phyloP scores from a whole-genome alignment of 176 grass and related monocot genomes.

The Sorghum bicolor region DNA sequence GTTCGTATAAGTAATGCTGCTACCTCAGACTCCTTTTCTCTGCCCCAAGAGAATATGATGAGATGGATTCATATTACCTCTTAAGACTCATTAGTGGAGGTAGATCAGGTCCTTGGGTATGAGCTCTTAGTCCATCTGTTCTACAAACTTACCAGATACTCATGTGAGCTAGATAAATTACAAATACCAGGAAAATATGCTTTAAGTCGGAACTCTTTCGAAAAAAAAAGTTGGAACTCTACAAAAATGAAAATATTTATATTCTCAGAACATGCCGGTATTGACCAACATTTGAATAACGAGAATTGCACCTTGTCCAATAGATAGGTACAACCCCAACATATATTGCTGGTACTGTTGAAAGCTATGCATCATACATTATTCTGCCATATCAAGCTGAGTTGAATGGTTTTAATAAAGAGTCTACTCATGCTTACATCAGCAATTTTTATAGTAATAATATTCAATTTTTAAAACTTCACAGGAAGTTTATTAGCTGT shows the following conservation, averaged over 20 bases:
- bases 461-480: neutral
- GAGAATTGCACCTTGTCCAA: neutral
- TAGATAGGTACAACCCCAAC: neutral
- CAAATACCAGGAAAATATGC: neutral
- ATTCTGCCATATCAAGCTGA: neutral
- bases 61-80: neutral
- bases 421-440: neutral
- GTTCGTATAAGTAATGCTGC: neutral
- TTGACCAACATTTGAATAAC: slow-evolving; percentile 1
- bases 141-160: neutral
- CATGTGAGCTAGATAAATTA: slow-evolving; percentile 2
- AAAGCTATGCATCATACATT: neutral
- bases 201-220: neutral
- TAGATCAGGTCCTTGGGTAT: neutral
- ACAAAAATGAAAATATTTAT: neutral
- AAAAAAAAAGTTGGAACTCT: neutral
- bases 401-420: neutral
- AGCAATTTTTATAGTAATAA: neutral
- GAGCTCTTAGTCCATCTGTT: neutral
- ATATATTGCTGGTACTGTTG: neutral
- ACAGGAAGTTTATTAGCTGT: neutral
- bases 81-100: neutral
- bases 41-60: neutral
- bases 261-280: slow-evolving; percentile 11
- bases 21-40: neutral